These are phyloP conservation scores for Aegilops longissima DNA, from an alignment of 176 grass and related monocot genomes.

Conservation along the genomic window DNA sequence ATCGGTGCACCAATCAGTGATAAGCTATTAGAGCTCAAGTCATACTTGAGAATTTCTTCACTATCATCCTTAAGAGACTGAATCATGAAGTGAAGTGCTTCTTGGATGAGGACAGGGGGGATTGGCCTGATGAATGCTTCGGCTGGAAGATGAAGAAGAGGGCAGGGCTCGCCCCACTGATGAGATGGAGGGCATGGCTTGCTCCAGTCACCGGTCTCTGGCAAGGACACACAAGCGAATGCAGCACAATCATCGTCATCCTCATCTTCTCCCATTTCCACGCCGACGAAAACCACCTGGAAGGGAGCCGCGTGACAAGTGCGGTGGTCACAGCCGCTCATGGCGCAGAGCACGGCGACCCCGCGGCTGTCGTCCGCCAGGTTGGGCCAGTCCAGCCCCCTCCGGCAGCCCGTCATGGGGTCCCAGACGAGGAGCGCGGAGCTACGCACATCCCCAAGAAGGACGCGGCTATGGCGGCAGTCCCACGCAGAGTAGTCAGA, in stretches of 20 bases:
- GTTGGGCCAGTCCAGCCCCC: not conserved
- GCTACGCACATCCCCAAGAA: slow-evolving; percentile 18
- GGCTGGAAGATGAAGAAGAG: not conserved
- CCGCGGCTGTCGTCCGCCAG: not conserved
- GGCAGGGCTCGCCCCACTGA: not conserved
- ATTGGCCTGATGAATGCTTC: not conserved
- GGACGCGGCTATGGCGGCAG: slow-evolving; percentile 51
- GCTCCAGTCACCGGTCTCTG: not conserved
- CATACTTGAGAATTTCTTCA: not conserved
- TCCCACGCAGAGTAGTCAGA: slow-evolving; percentile 48
- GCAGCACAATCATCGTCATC: not conserved
- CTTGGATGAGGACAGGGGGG: not conserved
- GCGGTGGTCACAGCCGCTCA: not conserved
- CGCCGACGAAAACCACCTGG: not conserved
- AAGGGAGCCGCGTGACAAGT: not conserved
- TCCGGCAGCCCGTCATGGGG: not conserved
- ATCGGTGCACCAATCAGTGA: not conserved
- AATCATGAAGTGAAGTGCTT: not conserved
- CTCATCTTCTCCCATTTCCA: not conserved
- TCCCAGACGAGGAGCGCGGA: not conserved
- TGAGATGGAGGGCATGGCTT: not conserved
- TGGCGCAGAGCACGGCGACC: not conserved
- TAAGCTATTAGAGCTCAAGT: not conserved
- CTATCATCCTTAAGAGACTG: not conserved
- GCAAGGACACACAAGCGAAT: not conserved